Conservation (phyloP, 257 asterid genomes). For the Dorcoceras hygrometricum region DNA sequence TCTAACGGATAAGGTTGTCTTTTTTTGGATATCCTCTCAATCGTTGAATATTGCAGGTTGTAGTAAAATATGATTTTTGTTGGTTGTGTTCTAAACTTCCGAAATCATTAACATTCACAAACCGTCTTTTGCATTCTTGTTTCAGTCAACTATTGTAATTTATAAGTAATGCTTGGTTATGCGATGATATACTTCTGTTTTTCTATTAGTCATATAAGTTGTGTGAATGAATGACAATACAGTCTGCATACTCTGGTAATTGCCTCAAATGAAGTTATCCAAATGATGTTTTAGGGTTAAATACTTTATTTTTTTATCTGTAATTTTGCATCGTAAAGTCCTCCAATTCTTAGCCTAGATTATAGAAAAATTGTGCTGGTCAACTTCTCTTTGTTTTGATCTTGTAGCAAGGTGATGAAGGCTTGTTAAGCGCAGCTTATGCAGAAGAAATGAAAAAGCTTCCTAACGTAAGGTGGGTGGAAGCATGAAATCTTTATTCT, state of each 20-base stretch:
- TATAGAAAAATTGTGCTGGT: slow-evolving; percentile 4
- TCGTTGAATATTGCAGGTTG: slow-evolving; percentile 17
- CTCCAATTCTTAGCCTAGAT: slow-evolving; percentile 19
- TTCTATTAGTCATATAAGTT: neutral
- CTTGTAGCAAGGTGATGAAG: slow-evolving; percentile 94
- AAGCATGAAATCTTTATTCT: neutral
- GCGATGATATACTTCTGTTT: slow-evolving; percentile 19
- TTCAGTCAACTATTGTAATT: neutral
- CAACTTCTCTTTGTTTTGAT: slow-evolving; percentile 19
- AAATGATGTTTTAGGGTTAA: neutral
- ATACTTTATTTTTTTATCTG: neutral
- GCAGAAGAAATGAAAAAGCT: slow-evolving; percentile 76
- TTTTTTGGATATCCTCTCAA: slow-evolving; percentile 20
- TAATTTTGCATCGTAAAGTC: slow-evolving; percentile 12
- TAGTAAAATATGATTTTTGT: slow-evolving; percentile 5
- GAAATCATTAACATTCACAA: slow-evolving; percentile 10
- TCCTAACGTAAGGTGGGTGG: slow-evolving; percentile 63
- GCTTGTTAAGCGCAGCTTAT: slow-evolving; percentile 60
- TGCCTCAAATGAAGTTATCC: no score
- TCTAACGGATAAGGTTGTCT: slow-evolving; percentile 79
- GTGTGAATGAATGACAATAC: slow-evolving; percentile 1
- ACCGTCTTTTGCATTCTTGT: neutral
- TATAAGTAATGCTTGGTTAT: slow-evolving; percentile 12
- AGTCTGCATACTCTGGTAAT: neutral
- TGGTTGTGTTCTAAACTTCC: slow-evolving; percentile 2